Evolutionary conservation across 164 flowering plant species (phyloP).

Genomic region (Vitis riparia): DNA sequence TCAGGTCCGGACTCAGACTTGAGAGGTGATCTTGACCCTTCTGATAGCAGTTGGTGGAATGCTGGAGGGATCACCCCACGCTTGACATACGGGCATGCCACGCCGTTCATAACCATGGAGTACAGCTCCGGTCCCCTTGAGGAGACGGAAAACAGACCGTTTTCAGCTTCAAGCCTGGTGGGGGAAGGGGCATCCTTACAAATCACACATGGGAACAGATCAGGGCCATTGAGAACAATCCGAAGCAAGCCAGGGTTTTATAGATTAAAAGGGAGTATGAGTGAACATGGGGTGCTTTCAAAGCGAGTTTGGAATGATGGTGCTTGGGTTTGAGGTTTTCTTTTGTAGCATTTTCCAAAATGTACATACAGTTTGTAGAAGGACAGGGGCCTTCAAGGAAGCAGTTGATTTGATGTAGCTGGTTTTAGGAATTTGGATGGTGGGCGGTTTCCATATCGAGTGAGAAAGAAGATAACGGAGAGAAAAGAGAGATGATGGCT

Average conservation of each 20-base stretch:
- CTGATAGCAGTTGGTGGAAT: slow-evolving; percentile 82
- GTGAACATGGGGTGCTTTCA: slow-evolving; percentile 71
- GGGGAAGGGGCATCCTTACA: slow-evolving; percentile 51
- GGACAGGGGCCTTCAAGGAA: slow-evolving; percentile 5
- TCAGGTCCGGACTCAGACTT: slow-evolving; percentile 62
- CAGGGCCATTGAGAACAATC: slow-evolving; percentile 80
- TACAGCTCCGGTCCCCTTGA: slow-evolving; percentile 84
- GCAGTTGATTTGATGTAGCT: slow-evolving; percentile 22
- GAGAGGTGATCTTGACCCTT: slow-evolving; percentile 56
- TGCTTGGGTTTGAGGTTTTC: slow-evolving; percentile 37
- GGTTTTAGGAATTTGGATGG: slow-evolving; percentile 14
- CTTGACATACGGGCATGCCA: slow-evolving; percentile 59
- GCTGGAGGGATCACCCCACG: slow-evolving; percentile 61
- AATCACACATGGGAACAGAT: slow-evolving; percentile 60
- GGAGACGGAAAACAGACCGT: slow-evolving; percentile 56
- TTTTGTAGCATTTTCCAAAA: slow-evolving; percentile 21
- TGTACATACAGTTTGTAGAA: slow-evolving; percentile 51
- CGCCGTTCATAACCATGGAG: slow-evolving; percentile 85
- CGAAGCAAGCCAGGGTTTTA: slow-evolving; percentile 54
- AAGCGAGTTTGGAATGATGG: slow-evolving; percentile 38
- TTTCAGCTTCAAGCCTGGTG: slow-evolving; percentile 47
- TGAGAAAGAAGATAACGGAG: neutral
- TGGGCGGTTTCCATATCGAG: slow-evolving; percentile 16
- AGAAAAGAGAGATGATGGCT: slow-evolving; percentile 14
- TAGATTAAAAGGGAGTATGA: slow-evolving; percentile 77